These are phyloP conservation scores for Coemansia sp. DNA, from an alignment of 192 early-diverging fungal species.

Conservation along the genomic window DNA sequence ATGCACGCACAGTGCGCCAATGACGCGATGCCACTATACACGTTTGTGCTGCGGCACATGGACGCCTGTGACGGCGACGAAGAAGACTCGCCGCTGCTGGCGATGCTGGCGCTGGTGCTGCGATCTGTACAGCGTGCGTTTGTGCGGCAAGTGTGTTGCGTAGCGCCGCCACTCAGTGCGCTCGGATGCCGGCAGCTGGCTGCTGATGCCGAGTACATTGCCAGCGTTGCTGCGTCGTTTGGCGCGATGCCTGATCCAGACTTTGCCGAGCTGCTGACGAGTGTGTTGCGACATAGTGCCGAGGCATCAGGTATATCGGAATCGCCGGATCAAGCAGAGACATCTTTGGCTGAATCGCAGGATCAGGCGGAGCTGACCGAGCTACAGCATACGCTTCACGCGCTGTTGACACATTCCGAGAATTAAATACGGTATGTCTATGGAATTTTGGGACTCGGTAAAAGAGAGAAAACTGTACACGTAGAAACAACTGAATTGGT, in stretches of 20 bases:
- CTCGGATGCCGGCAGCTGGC: constrained; percentile 28
- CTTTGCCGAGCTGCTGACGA: constrained; percentile 20
- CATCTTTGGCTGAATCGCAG: too few species aligned
- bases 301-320: not conserved
- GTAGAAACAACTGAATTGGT: too few species aligned
- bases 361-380: too few species aligned
- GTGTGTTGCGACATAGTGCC: not conserved
- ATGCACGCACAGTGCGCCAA: constrained; percentile 28
- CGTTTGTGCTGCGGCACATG: not conserved
- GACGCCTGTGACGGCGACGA: too few species aligned
- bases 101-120: constrained; percentile 36
- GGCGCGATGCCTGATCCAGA: constrained; percentile 5
- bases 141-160: constrained; percentile 19
- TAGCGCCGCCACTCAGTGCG: constrained; percentile 30
- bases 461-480: not conserved
- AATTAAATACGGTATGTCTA: too few species aligned
- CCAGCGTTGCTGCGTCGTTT: constrained; percentile 39
- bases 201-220: constrained; percentile 42
- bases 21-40: constrained; percentile 13
- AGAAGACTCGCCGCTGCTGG: constrained; percentile 21
- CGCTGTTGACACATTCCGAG: too few species aligned
- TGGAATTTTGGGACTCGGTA: too few species aligned
- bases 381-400: too few species aligned
- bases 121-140: constrained; percentile 18
- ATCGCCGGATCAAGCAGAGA: not conserved